Evolutionary conservation across 2,329 filamentous ascomycete species (phyloP), one percentile per base, ranked within the genome.

Genomic region (Alternaria longipes): DNA sequence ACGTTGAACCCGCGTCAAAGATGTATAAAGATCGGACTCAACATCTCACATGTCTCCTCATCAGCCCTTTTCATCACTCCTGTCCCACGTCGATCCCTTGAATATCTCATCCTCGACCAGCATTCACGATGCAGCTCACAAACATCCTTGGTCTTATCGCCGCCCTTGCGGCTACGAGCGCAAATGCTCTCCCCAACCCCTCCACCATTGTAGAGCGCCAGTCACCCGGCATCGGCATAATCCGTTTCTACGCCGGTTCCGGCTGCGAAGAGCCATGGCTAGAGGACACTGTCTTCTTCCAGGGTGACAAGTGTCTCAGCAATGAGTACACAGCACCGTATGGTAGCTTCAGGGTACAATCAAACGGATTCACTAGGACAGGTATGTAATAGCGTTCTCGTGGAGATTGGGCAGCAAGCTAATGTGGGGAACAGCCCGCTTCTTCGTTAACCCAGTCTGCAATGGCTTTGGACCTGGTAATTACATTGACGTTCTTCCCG

Each of bases 221-320:
- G 16, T 30, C 42, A 24, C 32, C 50, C 36, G 32, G 32, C 22
- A 54, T 45, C 11, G 50, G 42, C n/a, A 54, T 54, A 38, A 50
- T 59, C 22, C 59, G 42, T 11, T 62, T 59, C 51, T 54, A 45
- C 38, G 49, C 32, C 14, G 55, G 30, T n/a, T n/a, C 14, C 20
- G 56, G 34, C 22, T 62, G 56, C 50, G 41, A 59, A 36, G 41
- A 54, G 20, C 50, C 47, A 16, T 59, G 55, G 56, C 49, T 55
- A 16, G 50, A 55, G 30, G 56, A 60, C 53, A 56, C 30, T 14
- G 53, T 60, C 30, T 56, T 60, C 53, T 38, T 26, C 20, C 53
- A 60, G n/a, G n/a, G 22, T 30, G 26, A 40, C 38, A 38, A 16
- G 44, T 57, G 54, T 24, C 26, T 12, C 32, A n/a, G 24, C 5